Base-by-base conservation (phyloP, 2,329 filamentous ascomycete genomes). In the Penicillium sp. region DNA sequence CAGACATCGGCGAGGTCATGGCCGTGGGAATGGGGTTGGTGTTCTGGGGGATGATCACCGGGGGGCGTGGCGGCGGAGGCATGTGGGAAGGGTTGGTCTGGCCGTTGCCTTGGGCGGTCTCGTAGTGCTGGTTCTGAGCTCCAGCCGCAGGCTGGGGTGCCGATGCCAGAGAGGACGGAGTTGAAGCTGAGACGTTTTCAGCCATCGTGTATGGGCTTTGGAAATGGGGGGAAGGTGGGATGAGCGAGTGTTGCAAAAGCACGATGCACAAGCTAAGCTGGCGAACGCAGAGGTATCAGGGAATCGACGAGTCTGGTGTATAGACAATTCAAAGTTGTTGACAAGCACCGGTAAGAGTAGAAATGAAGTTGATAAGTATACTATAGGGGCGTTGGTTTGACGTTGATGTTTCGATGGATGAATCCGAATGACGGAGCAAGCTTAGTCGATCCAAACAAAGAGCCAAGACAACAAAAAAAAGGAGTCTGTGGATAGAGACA, bases 21-120 rank as follows among this genome's bases (percentile, higher is more conserved):
- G 92, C 91, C 29, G 92, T 96, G 49, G 93, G 93, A 71, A 97
- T 95, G 47, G 93, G 91, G 72, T 97, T 97, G 72, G 87, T 97
- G 81, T 97, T 98, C 78, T 95, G 92, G 27, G 93, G 93, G 71
- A 98, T 98, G 75, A 89, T 87, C 65, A 90, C 85, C 53, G 88
- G 86, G 46, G 96, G 90, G 60, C 96, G 87, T 66, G 93, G 90
- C 61, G 92, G 92, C 56, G 93, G 93, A 58, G 91, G 90, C 89
- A 97, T 93, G 76, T 95, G 90, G 65, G 85, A 79, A 62, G 87
- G 83, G 73, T 88, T 88, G 63, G 81, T 78, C 78, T 91, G 89
- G 65, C 83, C 84, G 72, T 88, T 88, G 67, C 77, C 77, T 78
- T 91, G 89, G 66, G 84, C 83, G 72, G 86, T 87, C 72, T 93